phyloP scores from a whole-genome alignment of 495 filamentous ascomycete species.

The Penicillium maclennaniae region DNA sequence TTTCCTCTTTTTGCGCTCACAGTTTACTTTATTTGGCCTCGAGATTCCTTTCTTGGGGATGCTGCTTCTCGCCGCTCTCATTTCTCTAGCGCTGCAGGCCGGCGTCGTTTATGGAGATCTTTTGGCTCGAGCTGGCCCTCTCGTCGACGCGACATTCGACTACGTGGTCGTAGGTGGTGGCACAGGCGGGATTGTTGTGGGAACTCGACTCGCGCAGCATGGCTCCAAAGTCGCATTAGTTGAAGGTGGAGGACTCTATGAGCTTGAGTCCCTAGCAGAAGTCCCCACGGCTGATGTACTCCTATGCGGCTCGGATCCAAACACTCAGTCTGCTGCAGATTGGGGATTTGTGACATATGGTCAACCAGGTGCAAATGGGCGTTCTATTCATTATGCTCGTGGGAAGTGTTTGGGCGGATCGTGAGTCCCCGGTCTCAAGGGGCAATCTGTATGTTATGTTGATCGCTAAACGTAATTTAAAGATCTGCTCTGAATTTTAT shows the following conservation, averaged over 20 bases:
- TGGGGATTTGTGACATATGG: constrained; percentile 46
- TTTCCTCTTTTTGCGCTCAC: too few relatives aligned
- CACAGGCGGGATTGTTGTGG: constrained; percentile 48
- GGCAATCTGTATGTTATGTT: not conserved
- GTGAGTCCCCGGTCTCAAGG: constrained; percentile 7
- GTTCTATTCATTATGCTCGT: constrained; percentile 36
- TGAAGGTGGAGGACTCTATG: constrained; percentile 57
- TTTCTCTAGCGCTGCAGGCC: too few relatives aligned
- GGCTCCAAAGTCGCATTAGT: constrained; percentile 44
- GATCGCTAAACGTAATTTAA: not conserved
- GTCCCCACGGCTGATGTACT: constrained; percentile 35
- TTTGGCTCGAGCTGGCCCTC: too few relatives aligned
- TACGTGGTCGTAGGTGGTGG: constrained; percentile 57
- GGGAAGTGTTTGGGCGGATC: constrained; percentile 37
- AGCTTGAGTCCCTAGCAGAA: constrained; percentile 33
- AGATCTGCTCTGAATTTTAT: constrained; percentile 49
- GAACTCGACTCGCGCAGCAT: constrained; percentile 42
- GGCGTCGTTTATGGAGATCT: too few relatives aligned
- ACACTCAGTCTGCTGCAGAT: constrained; percentile 36
- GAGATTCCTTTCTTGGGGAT: too few relatives aligned
- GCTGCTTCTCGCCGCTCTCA: too few relatives aligned
- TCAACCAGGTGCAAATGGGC: constrained; percentile 34
- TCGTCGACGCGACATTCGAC: constrained; percentile 31
- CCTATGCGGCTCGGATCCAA: constrained; percentile 17
- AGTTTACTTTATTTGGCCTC: too few relatives aligned